Conservation (phyloP, 2,329 filamentous ascomycete genomes). For the Cytospora schulzeri region DNA sequence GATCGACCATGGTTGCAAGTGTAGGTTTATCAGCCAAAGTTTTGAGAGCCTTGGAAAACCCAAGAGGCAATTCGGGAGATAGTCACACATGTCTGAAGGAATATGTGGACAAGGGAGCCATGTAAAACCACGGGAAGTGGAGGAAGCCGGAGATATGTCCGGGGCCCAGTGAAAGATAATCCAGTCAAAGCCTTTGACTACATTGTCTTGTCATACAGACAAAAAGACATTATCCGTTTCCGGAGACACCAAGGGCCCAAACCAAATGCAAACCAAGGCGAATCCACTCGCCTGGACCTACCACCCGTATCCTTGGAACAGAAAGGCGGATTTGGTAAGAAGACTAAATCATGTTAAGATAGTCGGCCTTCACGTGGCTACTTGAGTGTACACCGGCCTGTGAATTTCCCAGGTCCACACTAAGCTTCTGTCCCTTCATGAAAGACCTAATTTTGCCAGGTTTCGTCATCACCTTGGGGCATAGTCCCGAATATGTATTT, state of each 20-base stretch:
- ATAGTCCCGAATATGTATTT: conserved; percentile 17
- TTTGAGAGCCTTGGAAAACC: neutral
- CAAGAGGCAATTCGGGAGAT: neutral
- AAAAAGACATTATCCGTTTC: no score
- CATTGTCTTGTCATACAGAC: no score
- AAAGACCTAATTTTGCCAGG: conserved; percentile 13
- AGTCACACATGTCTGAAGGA: neutral
- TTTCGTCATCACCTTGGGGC: conserved; percentile 8
- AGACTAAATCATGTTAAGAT: no score
- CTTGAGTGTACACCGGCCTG: no score
- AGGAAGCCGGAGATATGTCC: no score
- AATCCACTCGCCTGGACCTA: no score
- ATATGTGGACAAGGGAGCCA: neutral
- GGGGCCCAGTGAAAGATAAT: no score
- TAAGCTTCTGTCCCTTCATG: conserved; percentile 23
- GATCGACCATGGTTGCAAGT: neutral
- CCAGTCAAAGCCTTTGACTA: no score
- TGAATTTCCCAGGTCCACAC: neutral
- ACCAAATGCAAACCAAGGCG: no score
- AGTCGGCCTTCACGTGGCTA: conserved; percentile 3
- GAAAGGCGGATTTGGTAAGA: no score
- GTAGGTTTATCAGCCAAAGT: neutral
- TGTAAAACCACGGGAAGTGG: neutral
- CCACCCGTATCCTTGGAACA: no score
- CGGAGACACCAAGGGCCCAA: no score